Conservation (phyloP, 2,329 filamentous ascomycete species). For the Colletotrichum gigasporum region DNA sequence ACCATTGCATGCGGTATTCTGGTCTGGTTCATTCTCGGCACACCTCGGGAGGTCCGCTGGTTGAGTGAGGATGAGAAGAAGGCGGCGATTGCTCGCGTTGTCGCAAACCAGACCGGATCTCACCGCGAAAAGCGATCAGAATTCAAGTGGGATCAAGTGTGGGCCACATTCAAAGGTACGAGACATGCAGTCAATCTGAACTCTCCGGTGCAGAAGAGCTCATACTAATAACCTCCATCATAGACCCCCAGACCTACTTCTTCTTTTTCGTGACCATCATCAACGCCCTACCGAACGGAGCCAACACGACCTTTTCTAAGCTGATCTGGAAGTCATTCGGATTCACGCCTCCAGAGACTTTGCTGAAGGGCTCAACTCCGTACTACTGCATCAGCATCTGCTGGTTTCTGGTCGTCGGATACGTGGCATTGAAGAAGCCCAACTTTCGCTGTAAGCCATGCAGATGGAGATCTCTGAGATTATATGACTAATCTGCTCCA, state of each 20-base stretch:
- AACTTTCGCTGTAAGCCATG: constrained; percentile 39
- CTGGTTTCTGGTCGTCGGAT: constrained; percentile 40
- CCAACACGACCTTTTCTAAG: constrained; percentile 43
- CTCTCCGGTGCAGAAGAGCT: no score
- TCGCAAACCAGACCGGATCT: constrained; percentile 40
- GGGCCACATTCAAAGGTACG: constrained; percentile 37
- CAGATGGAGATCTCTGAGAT: no score
- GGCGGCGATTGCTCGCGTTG: constrained; percentile 39
- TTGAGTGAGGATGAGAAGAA: constrained; percentile 41
- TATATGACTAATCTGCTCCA: neutral
- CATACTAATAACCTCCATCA: neutral
- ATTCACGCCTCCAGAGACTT: constrained; percentile 42
- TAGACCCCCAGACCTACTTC: constrained; percentile 44
- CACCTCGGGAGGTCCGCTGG: constrained; percentile 42
- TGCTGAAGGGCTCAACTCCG: constrained; percentile 42
- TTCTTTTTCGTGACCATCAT: constrained; percentile 46
- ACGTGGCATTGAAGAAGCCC: constrained; percentile 38
- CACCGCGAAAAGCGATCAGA: constrained; percentile 38
- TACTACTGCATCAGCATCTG: constrained; percentile 39
- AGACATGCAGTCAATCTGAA: no score
- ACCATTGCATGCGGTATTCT: constrained; percentile 37
- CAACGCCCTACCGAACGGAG: constrained; percentile 44
- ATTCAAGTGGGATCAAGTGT: constrained; percentile 41
- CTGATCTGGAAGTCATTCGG: constrained; percentile 44
- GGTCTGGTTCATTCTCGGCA: constrained; percentile 41